Evolutionary conservation across 2,329 filamentous ascomycete genomes (phyloP).

Genomic region (Westerdykella sp.): DNA sequence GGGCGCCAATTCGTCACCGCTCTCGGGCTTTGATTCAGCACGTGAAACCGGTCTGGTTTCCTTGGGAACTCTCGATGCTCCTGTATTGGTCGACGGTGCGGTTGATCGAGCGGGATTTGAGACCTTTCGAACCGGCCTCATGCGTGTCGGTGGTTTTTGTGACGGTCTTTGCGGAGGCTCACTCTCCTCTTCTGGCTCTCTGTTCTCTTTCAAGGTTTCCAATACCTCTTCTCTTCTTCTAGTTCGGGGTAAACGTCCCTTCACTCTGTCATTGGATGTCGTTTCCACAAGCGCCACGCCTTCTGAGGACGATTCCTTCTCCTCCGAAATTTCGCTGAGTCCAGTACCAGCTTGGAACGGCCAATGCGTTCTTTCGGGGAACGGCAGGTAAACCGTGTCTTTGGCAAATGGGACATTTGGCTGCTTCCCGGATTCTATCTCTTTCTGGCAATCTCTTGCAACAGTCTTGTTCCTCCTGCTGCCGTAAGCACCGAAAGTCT

Average conservation of each 20-base stretch:
- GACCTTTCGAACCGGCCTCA: constrained; percentile 32
- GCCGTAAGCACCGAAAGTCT: constrained; percentile 43
- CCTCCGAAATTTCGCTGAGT: constrained; percentile 37
- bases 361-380: constrained; percentile 37
- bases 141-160: constrained; percentile 33
- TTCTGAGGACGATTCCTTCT: constrained; percentile 37
- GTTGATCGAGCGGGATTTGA: constrained; percentile 31
- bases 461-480: constrained; percentile 45
- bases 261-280: constrained; percentile 40
- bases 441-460: constrained; percentile 45
- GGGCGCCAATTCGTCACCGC: constrained; percentile 14
- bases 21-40: constrained; percentile 20
- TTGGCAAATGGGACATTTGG: constrained; percentile 46
- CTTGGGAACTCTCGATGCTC: constrained; percentile 23
- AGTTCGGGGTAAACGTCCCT: constrained; percentile 19
- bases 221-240: constrained; percentile 19
- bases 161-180: constrained; percentile 24
- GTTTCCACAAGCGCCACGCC: constrained; percentile 40
- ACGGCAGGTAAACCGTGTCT: constrained; percentile 45
- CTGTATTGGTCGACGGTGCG: constrained; percentile 15
- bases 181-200: constrained; percentile 23
- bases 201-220: constrained; percentile 34
- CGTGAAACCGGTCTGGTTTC: constrained; percentile 24
- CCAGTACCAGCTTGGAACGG: constrained; percentile 26
- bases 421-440: constrained; percentile 43